Base-by-base conservation (phyloP, 2,329 filamentous ascomycete species). In the Phaeosphaeriaceae sp. region DNA sequence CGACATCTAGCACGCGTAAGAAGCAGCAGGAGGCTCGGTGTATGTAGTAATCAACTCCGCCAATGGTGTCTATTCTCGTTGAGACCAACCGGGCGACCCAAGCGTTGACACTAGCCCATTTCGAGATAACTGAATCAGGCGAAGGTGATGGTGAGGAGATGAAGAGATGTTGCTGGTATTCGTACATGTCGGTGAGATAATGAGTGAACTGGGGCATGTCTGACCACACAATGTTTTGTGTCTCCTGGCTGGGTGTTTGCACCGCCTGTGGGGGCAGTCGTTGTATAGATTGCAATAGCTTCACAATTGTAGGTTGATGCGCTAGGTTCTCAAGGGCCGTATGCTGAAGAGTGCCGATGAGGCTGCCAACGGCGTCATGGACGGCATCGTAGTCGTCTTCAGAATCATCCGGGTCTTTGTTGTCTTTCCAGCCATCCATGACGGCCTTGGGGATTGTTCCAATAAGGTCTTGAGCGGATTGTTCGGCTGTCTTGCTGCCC, bases 341-440 rank as follows among this genome's bases (percentile, higher is more conserved):
- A 15, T 38, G 17, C 11, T 38, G 36, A 16, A 38, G 36, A 15
- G 16, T 38, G 6, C 9, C 15, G 36, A 38, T 7, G 16, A 38
- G 9, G 16, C 4, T 38, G 20, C 9, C 9, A 3, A 38, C 36
- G 36, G 36, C 36, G 6, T 18, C 16, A 12, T 38, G 12, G 16
- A 16, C 36, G 16, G 36, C 36, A 23, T 38, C 36, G 36, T 38
- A 38, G 16, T 38, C 36, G 16, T 38, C 36, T 38, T 26, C 36
- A 12, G 36, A 38, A 15, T 38, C 36, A 18, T 38, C 18, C 13
- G 20, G 17, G 11, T 38, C 36, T n/a, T n/a, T n/a, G 36, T 38
- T 38, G 16, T 6, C 18, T 2, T 8, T 15, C 3, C 9, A 12
- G 36, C 36, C 36, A 12, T 38, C 36, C 15, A 21, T 21, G 9